Conservation (phyloP, 2,329 filamentous ascomycete genomes). For the Penicillium griseofulvum region DNA sequence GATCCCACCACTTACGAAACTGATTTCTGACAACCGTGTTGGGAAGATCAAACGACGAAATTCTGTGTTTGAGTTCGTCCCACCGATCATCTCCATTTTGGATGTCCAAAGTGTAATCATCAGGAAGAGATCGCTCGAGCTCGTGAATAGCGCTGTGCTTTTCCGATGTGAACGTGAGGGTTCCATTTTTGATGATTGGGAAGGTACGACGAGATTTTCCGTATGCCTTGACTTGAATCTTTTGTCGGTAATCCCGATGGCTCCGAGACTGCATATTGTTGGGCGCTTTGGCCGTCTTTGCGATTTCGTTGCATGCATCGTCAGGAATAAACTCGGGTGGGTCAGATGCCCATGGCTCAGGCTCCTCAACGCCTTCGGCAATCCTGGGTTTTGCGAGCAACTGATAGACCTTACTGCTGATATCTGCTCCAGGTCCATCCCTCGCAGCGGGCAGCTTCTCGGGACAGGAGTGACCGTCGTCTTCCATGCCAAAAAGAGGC, state of each 20-base stretch:
- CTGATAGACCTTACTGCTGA: slow-evolving; percentile 19
- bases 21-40: background rate
- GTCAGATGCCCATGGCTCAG: background rate
- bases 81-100: background rate
- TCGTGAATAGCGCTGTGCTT: background rate
- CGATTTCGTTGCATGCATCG: background rate
- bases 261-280: background rate
- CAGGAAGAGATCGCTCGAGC: background rate
- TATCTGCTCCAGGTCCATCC: slow-evolving; percentile 30
- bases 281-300: background rate
- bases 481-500: background rate
- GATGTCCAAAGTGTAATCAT: background rate
- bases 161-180: background rate
- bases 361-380: background rate
- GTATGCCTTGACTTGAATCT: slow-evolving; percentile 1
- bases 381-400: slow-evolving; percentile 9
- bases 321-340: background rate
- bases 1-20: slow-evolving; percentile 22
- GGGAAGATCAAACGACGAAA: background rate
- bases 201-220: background rate
- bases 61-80: background rate
- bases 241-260: background rate
- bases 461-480: slow-evolving; percentile 10
- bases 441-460: slow-evolving; percentile 24
- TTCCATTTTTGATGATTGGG: background rate